Evolutionary conservation across 179 eudicot genomes (phyloP), one percentile per base, ranked within the genome.

Genomic region (Spinacia oleracea): DNA sequence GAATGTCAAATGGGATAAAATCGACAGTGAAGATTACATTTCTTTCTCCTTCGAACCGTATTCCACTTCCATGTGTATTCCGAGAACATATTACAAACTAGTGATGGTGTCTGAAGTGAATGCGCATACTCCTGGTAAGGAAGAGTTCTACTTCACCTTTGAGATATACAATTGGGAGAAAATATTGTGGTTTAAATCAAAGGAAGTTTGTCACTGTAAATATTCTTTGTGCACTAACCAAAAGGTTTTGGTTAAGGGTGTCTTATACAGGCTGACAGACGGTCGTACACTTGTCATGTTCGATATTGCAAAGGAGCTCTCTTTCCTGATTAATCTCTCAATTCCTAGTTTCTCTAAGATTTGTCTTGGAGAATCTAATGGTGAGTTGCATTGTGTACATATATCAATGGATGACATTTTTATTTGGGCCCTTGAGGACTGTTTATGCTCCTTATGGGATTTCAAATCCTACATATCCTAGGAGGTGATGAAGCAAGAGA

Each of bases 211-310:
- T 71, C 62, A 74, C n/a, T 78, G 73, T 70, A 77, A 82, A 48
- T 77, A 75, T 31, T 62, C 77, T 5, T 70, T 83, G 72, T 70
- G 77, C 76, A 42, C 8, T 45, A 79, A 55, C 63, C 79, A 75
- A 63, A 50, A 53, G 23, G 35, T 78, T 63, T 35, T 79, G 34
- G 38, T 80, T 20, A 70, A 79, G 43, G 82, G 77, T 71, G 40
- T 79, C 14, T 40, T 79, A 50, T 79, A 82, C 42, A 75, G 79
- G 82, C 82, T 79, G 29, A 82, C 85, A 27, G 85, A 82, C 27
- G 79, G 67, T 59, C 27, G 29, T 40, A 64, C 66, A 51, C 27
- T 82, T 74, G 65, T 82, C 29, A 70, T 77, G 70, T 82, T 82
- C 27, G 82, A 78, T 53, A 20, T 42, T 3, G 63, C 70, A 74